Percentiles rank a stretch among this genome's conserved stretches.
Conservation (phyloP, 2,329 filamentous ascomycete species). For the Hypoxylon sp. region DNA sequence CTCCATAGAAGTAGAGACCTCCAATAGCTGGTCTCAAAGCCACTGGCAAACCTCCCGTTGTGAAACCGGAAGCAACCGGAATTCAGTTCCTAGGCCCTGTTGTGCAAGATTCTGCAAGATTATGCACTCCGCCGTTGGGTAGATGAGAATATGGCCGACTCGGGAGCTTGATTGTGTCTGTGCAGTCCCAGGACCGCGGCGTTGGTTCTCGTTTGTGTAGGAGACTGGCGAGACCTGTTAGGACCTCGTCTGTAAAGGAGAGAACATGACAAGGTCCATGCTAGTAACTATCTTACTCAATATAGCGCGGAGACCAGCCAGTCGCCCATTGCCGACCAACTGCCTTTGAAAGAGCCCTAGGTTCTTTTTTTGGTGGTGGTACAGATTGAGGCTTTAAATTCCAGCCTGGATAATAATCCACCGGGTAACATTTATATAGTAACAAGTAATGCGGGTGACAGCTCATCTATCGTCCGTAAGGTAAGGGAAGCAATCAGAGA, state of each 20-base stretch:
- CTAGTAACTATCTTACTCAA: background rate
- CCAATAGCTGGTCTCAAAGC: background rate
- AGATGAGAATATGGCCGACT: background rate
- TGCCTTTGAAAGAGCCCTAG: background rate
- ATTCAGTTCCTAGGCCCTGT: background rate
- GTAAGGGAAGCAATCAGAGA: slow-evolving; percentile 19
- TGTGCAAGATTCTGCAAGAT: slow-evolving; percentile 19
- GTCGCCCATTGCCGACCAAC: slow-evolving; percentile 3
- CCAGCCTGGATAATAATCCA: background rate
- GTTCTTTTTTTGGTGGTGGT: background rate
- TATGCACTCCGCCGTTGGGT: slow-evolving; percentile 17
- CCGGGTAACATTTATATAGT: background rate
- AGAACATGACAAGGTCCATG: slow-evolving; percentile 24
- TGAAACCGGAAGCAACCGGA: slow-evolving; percentile 8
- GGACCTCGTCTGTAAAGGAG: background rate
- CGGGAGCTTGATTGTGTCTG: background rate
- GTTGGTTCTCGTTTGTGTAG: slow-evolving; percentile 12
- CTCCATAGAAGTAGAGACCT: background rate
- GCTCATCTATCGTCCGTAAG: background rate
- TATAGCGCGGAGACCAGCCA: slow-evolving; percentile 19
- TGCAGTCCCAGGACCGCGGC: slow-evolving; percentile 1
- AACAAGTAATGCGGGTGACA: background rate
- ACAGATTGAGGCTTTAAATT: background rate
- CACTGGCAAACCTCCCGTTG: slow-evolving; percentile 8
- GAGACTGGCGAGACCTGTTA: background rate